These are phyloP conservation scores for Fimicolochytrium jonesii DNA, from an alignment of 192 early-diverging fungal species.

Conservation along the genomic window DNA sequence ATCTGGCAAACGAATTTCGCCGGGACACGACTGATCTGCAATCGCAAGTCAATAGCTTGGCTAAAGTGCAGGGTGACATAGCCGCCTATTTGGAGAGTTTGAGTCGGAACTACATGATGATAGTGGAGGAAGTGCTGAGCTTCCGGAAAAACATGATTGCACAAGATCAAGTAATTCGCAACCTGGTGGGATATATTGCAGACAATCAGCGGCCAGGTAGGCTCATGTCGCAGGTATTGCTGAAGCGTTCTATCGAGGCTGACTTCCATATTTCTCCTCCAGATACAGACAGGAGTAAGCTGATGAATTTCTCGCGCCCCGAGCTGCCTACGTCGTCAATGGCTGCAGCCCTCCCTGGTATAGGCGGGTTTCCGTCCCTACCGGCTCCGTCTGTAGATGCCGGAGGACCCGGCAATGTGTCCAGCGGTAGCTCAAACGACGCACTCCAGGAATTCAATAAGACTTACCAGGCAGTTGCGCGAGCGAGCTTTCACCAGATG, in stretches of 20 bases:
- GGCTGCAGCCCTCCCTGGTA: no score
- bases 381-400: no score
- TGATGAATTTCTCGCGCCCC: no score
- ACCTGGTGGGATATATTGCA: slow-evolving; percentile 35
- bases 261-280: no score
- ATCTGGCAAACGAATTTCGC: slow-evolving; percentile 6
- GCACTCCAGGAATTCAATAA: slow-evolving; percentile 5
- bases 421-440: background rate
- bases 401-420: no score
- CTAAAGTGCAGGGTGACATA: slow-evolving; percentile 25
- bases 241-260: no score
- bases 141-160: slow-evolving; percentile 22
- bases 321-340: slow-evolving; percentile 3
- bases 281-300: no score
- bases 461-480: slow-evolving; percentile 18
- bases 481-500: slow-evolving; percentile 25
- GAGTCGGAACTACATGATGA: slow-evolving; percentile 22
- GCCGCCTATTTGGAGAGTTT: slow-evolving; percentile 23
- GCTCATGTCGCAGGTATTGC: no score
- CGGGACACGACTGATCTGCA: slow-evolving; percentile 26
- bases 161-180: slow-evolving; percentile 27
- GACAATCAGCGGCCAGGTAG: slow-evolving; percentile 19
- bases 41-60: slow-evolving; percentile 22
- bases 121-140: slow-evolving; percentile 26
- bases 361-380: no score